A percentile compares a stretch with the other conserved stretches of the same genome.
These are phyloP conservation scores for Ensete ventricosum DNA, from an alignment of 176 grass and related monocot species.

Conservation along the genomic window DNA sequence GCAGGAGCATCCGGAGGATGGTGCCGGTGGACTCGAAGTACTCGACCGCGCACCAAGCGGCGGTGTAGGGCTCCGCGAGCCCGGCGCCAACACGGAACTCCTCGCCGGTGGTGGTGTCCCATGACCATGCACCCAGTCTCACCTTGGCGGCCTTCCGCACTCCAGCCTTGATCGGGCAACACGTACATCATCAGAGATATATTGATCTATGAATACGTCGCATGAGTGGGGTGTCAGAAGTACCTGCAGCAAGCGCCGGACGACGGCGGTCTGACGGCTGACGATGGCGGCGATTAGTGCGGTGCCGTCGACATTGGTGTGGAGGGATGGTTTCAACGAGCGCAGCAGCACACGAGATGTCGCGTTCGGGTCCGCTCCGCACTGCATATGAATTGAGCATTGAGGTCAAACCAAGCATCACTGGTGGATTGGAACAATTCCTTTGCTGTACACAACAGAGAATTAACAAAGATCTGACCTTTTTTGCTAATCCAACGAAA, in stretches of 20 bases:
- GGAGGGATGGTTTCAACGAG: slow-evolving; percentile 76
- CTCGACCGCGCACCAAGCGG: slow-evolving; percentile 85
- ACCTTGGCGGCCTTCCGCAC: slow-evolving; percentile 67
- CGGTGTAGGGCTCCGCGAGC: slow-evolving; percentile 67
- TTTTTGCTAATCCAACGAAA: no score
- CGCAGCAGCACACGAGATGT: slow-evolving; percentile 72
- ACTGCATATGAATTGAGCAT: slow-evolving; percentile 25
- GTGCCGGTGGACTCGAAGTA: slow-evolving; percentile 72
- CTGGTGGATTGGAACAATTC: neutral
- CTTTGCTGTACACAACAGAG: no score
- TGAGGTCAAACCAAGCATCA: neutral
- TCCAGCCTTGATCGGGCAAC: slow-evolving; percentile 37
- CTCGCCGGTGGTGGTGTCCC: slow-evolving; percentile 75
- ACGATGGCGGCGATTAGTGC: slow-evolving; percentile 78
- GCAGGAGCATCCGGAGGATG: slow-evolving; percentile 63
- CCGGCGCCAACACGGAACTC: slow-evolving; percentile 90
- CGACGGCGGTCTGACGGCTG: slow-evolving; percentile 62
- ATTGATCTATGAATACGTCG: neutral
- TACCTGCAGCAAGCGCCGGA: slow-evolving; percentile 73
- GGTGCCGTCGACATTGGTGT: slow-evolving; percentile 77
- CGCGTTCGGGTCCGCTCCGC: slow-evolving; percentile 65
- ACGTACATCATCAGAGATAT: neutral
- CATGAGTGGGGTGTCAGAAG: no score
- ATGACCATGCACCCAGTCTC: slow-evolving; percentile 82
- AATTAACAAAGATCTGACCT: no score